phyloP scores from a whole-genome alignment of 1,284 basidiomycete species.

The Tilletia indica region DNA sequence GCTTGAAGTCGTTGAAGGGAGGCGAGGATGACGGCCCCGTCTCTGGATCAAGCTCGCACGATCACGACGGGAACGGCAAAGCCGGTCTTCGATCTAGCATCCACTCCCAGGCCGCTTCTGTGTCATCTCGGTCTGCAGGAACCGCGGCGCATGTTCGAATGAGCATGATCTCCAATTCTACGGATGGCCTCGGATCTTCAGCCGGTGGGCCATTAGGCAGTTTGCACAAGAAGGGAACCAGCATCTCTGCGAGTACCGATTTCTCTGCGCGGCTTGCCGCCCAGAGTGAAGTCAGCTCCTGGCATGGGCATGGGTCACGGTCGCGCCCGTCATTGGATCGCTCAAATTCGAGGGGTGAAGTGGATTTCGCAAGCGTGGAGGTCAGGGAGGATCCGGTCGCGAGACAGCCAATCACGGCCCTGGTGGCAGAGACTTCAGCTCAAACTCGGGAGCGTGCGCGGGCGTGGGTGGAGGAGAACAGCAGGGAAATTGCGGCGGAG shows the following conservation, averaged over 20 bases:
- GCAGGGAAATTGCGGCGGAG: not conserved
- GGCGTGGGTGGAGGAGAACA: not conserved
- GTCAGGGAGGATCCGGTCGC: not conserved
- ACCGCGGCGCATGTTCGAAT: not conserved
- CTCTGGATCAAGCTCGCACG: not conserved
- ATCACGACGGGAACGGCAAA: not conserved
- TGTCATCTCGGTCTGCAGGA: not conserved
- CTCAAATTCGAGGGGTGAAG: not conserved
- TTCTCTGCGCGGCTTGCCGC: slow-evolving; percentile 31
- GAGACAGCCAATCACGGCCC: too few species aligned
- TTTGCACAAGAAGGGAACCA: not conserved
- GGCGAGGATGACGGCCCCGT: not conserved
- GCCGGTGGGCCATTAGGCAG: not conserved
- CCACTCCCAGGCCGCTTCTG: not conserved
- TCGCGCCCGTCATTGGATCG: not conserved
- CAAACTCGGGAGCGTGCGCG: slow-evolving; percentile 1
- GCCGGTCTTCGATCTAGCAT: not conserved
- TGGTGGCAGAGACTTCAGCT: not conserved
- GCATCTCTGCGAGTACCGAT: slow-evolving; percentile 21
- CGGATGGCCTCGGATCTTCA: not conserved
- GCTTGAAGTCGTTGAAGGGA: not conserved
- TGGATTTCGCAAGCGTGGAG: not conserved
- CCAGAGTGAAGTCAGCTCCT: slow-evolving; percentile 28
- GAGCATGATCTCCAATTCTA: not conserved
- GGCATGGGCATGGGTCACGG: not conserved